Conservation (phyloP, 805 yeast genomes). For the Metschnikowia koreensis region DNA sequence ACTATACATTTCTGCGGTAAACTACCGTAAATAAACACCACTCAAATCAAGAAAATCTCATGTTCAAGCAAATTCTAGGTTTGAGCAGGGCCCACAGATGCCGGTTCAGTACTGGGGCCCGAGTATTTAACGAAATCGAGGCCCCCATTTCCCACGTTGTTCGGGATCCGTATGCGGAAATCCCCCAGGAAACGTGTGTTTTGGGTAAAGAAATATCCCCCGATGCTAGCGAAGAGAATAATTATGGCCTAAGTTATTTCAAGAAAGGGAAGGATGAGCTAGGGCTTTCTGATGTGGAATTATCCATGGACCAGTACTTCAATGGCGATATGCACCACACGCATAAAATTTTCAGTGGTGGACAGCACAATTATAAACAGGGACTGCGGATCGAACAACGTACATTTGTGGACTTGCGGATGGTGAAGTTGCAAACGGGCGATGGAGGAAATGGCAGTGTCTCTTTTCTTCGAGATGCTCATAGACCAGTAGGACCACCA, state of each 20-base stretch:
- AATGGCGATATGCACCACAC: conserved; percentile 40
- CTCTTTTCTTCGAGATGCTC: conserved; percentile 84
- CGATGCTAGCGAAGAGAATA: neutral
- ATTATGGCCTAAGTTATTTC: conserved; percentile 10
- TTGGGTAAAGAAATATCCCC: neutral
- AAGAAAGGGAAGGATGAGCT: conserved; percentile 11
- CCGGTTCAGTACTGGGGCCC: conserved; percentile 2
- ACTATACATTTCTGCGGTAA: too few species aligned
- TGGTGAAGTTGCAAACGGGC: conserved; percentile 70
- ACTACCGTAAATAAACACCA: too few species aligned
- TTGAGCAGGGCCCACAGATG: conserved; percentile 1
- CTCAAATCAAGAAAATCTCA: neutral
- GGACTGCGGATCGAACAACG: conserved; percentile 37
- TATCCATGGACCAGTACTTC: conserved; percentile 36
- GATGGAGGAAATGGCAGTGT: conserved; percentile 86
- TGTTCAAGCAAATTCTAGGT: neutral
- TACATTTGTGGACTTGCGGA: conserved; percentile 48
- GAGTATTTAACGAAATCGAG: conserved; percentile 1
- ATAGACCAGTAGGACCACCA: conserved; percentile 86
- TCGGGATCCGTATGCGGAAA: conserved; percentile 12
- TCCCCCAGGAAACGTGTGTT: conserved; percentile 11
- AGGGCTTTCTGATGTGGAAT: conserved; percentile 11
- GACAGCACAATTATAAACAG: conserved; percentile 24
- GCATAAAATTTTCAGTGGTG: conserved; percentile 37
- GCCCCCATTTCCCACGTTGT: neutral